Percentiles rank a stretch among this genome's conserved stretches.
Evolutionary conservation across 2,329 filamentous ascomycete genomes (phyloP).

Genomic region (Fusarium nisikadoi): DNA sequence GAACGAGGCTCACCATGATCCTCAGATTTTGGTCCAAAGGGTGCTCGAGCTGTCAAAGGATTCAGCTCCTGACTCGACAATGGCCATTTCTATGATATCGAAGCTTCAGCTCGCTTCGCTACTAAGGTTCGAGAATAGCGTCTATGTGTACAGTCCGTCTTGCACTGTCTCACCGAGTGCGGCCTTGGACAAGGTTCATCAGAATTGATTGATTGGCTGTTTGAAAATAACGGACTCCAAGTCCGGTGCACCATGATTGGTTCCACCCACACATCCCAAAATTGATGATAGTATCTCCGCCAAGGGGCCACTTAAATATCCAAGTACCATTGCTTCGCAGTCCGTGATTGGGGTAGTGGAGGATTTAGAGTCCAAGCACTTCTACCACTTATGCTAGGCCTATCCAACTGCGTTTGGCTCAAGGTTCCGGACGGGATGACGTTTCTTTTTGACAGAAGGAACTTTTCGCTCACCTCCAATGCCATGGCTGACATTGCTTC

Average conservation of each 20-base stretch:
- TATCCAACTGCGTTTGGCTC: not conserved
- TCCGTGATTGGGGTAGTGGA: not conserved
- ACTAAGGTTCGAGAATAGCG: not conserved
- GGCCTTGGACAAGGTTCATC: too few species aligned
- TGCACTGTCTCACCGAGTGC: constrained; percentile 17
- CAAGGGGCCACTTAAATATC: not conserved
- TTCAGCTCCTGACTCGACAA: not conserved
- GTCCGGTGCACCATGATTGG: not conserved
- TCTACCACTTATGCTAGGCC: not conserved
- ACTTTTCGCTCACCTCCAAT: not conserved
- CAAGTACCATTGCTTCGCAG: not conserved
- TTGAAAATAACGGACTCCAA: not conserved
- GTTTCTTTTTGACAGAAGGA: not conserved
- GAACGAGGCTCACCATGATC: not conserved
- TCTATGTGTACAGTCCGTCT: not conserved
- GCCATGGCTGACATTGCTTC: not conserved
- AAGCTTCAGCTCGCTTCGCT: not conserved
- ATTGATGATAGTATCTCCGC: not conserved
- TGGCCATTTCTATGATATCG: not conserved
- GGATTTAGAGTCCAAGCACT: not conserved
- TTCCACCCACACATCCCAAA: not conserved
- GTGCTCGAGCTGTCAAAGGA: not conserved
- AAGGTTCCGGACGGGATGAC: constrained; percentile 12
- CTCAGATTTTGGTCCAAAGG: not conserved
- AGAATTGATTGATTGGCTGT: not conserved